Percentiles rank a stretch among this genome's conserved stretches.
Evolutionary conservation across 1,284 basidiomycete genomes (phyloP).

Genomic region (Sanghuangporus weigelae): DNA sequence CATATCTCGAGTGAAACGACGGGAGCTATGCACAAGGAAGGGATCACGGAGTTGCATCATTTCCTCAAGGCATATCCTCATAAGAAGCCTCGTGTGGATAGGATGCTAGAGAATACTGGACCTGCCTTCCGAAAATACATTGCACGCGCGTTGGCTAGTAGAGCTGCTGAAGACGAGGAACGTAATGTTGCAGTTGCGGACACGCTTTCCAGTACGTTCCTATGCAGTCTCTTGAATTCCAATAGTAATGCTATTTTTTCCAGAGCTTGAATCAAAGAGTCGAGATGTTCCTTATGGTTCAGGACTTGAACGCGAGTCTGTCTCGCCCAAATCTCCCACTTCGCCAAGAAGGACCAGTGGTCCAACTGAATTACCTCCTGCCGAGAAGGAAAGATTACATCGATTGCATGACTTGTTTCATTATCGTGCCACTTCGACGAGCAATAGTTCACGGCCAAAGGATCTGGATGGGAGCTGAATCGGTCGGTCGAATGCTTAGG

Average conservation of each 20-base stretch:
- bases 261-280: slow-evolving; percentile 58
- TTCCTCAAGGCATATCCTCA: slow-evolving; percentile 92
- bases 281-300: slow-evolving; percentile 21
- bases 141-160: slow-evolving; percentile 72
- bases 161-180: slow-evolving; percentile 82
- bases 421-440: slow-evolving; percentile 66
- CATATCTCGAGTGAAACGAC: slow-evolving; percentile 87
- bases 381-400: slow-evolving; percentile 60
- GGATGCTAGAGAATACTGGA: slow-evolving; percentile 77
- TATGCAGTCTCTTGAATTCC: slow-evolving; percentile 26
- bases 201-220: slow-evolving; percentile 65
- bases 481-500: background rate
- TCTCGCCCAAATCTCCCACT: slow-evolving; percentile 20
- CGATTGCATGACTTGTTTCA: slow-evolving; percentile 76
- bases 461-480: slow-evolving; percentile 16
- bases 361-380: slow-evolving; percentile 31
- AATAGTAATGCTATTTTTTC: background rate
- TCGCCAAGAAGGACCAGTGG: slow-evolving; percentile 23
- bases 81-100: slow-evolving; percentile 80
- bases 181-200: slow-evolving; percentile 70
- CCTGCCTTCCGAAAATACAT: slow-evolving; percentile 83
- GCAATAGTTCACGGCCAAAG: slow-evolving; percentile 38
- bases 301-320: slow-evolving; percentile 16
- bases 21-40: slow-evolving; percentile 79
- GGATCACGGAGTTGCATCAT: slow-evolving; percentile 93